phyloP scores from a whole-genome alignment of 73 alveolate species.

The Breviolum minutum region DNA sequence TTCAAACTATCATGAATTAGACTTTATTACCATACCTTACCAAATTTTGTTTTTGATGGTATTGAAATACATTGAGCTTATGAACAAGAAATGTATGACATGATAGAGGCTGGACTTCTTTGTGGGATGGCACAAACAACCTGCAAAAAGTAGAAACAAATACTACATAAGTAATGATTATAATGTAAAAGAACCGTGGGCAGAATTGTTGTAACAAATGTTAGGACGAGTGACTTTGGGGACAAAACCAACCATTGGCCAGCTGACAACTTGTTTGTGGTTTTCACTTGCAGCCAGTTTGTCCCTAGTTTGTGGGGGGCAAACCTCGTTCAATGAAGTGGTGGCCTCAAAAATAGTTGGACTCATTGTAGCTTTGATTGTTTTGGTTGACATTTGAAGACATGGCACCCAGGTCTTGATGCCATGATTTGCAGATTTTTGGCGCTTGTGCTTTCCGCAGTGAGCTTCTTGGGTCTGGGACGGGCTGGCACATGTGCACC shows the following conservation, averaged over 20 bases:
- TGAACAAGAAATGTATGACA: background rate
- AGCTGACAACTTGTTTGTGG: too few relatives aligned
- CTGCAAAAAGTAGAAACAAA: background rate
- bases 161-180: background rate
- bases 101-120: background rate
- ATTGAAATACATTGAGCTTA: background rate
- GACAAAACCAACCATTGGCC: too few relatives aligned
- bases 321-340: too few relatives aligned
- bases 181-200: background rate
- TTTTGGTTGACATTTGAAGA: background rate
- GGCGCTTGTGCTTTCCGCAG: background rate
- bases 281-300: too few relatives aligned
- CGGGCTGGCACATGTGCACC: too few relatives aligned
- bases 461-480: background rate
- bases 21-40: background rate
- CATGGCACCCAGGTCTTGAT: background rate
- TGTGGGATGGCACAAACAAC: background rate
- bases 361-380: too few relatives aligned
- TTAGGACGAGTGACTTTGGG: too few relatives aligned
- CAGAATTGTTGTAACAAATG: too few relatives aligned
- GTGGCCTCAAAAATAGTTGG: too few relatives aligned
- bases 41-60: background rate
- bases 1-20: background rate
- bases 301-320: too few relatives aligned
- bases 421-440: background rate